Conservation (phyloP, 768 basidiomycete genomes). For the Mycena belliarum region DNA sequence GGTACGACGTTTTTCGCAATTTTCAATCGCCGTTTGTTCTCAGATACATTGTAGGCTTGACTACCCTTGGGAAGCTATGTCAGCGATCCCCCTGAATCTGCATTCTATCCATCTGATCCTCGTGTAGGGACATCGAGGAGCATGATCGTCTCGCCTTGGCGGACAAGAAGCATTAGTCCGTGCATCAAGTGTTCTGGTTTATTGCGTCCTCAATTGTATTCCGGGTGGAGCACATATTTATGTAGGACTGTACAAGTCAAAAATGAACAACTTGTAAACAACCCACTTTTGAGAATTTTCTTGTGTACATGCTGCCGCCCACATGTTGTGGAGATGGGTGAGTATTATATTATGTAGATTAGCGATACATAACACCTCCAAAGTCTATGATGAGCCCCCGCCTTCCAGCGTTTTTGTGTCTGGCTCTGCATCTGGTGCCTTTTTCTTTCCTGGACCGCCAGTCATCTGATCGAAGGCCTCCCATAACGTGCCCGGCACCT, state of each 20-base stretch:
- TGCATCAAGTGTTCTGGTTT: too few relatives aligned
- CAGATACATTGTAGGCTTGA: slow-evolving; percentile 63
- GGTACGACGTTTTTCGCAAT: slow-evolving; percentile 45
- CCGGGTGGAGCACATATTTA: too few relatives aligned
- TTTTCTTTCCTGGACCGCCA: slow-evolving; percentile 10
- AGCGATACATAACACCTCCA: slow-evolving; percentile 9
- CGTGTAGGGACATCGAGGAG: slow-evolving; percentile 72
- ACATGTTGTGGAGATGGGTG: neutral
- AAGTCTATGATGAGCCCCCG: slow-evolving; percentile 5
- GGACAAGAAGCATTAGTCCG: slow-evolving; percentile 33
- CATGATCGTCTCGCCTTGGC: slow-evolving; percentile 63
- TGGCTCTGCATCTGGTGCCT: neutral
- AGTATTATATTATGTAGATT: slow-evolving; percentile 17
- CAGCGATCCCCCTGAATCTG: slow-evolving; percentile 31
- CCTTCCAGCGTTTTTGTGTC: neutral
- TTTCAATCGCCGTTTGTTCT: neutral
- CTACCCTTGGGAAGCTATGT: slow-evolving; percentile 84
- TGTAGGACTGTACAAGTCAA: too few relatives aligned
- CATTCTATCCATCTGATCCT: neutral
- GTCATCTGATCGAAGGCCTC: slow-evolving; percentile 42
- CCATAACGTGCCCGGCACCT: slow-evolving; percentile 49
- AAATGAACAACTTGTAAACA: too few relatives aligned
- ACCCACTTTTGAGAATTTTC: too few relatives aligned
- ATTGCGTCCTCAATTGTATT: too few relatives aligned
- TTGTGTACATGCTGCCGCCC: neutral